Evolutionary conservation across 352 stramenopile species (phyloP).

Genomic region (Bremia lactucae): DNA sequence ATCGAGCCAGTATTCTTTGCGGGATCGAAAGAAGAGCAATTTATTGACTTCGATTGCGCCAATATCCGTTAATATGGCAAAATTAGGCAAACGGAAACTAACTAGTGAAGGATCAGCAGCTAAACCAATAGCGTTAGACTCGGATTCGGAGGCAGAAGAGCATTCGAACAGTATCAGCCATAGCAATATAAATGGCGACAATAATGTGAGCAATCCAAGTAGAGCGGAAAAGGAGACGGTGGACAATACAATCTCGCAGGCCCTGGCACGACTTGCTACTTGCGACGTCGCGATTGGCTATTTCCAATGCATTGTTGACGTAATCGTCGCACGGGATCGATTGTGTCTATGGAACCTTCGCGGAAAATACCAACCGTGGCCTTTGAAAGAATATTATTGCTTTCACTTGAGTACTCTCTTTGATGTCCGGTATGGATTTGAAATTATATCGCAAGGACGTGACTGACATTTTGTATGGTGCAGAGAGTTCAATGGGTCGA

Average conservation of each 20-base stretch:
- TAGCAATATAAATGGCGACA: constrained; percentile 1
- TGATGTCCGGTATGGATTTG: constrained; percentile 15
- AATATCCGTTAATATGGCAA: neutral
- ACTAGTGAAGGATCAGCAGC: constrained; percentile 26
- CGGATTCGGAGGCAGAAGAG: constrained; percentile 25
- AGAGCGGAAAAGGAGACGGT: constrained; percentile 4
- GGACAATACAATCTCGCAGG: constrained; percentile 11
- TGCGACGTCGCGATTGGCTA: constrained; percentile 34
- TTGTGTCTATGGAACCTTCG: constrained; percentile 32
- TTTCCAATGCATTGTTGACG: constrained; percentile 24
- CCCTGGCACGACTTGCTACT: constrained; percentile 10
- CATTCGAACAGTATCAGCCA: neutral
- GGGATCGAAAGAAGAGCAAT: constrained; percentile 4
- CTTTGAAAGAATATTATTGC: constrained; percentile 18
- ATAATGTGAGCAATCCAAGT: constrained; percentile 1
- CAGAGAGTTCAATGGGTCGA: constrained; percentile 6
- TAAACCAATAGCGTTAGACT: constrained; percentile 40
- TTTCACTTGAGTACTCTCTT: constrained; percentile 7
- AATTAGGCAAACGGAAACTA: constrained; percentile 15
- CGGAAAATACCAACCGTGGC: constrained; percentile 21
- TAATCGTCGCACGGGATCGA: constrained; percentile 25
- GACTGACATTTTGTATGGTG: constrained; percentile 3
- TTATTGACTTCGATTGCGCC: constrained; percentile 2
- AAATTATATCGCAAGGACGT: neutral
- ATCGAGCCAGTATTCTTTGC: constrained; percentile 8